Conservation (phyloP, 2,329 filamentous ascomycete genomes). For the Phaeosphaeriaceae sp. region DNA sequence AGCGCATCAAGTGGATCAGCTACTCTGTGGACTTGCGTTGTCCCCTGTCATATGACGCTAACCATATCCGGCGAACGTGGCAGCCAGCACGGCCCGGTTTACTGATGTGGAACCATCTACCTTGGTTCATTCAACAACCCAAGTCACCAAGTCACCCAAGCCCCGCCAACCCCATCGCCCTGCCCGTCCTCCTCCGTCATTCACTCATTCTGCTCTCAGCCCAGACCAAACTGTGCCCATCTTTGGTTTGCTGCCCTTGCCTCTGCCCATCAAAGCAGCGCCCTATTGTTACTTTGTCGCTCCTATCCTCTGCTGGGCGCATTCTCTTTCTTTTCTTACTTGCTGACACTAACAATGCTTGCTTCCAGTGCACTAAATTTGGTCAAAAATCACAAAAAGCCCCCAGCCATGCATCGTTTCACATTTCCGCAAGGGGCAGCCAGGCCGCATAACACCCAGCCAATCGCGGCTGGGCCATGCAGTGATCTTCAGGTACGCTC, state of each 20-base stretch:
- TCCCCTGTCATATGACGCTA: conserved; percentile 22
- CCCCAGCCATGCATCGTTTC: conserved; percentile 40
- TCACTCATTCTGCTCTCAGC: too few relatives aligned
- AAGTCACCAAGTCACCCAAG: too few relatives aligned
- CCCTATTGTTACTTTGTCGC: too few relatives aligned
- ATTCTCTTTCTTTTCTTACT: conserved; percentile 5
- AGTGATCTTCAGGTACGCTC: conserved; percentile 41
- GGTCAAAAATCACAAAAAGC: conserved; percentile 22
- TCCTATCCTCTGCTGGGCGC: not conserved
- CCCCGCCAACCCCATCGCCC: too few relatives aligned
- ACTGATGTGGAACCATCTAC: conserved; percentile 23
- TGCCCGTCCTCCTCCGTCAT: too few relatives aligned
- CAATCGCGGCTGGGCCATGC: conserved; percentile 26
- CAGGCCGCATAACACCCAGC: conserved; percentile 20
- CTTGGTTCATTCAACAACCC: conserved; percentile 31
- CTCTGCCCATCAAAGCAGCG: too few relatives aligned
- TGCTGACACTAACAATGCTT: not conserved
- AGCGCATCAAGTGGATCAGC: conserved; percentile 9
- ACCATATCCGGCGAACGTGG: conserved; percentile 21
- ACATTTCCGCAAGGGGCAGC: conserved; percentile 32
- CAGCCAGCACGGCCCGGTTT: conserved; percentile 24
- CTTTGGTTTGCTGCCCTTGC: too few relatives aligned
- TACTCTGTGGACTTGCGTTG: conserved; percentile 19
- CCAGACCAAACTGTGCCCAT: too few relatives aligned
- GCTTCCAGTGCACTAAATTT: conserved; percentile 22